These are phyloP conservation scores for Misopates orontium DNA, from an alignment of 257 asterid species.

Conservation along the genomic window DNA sequence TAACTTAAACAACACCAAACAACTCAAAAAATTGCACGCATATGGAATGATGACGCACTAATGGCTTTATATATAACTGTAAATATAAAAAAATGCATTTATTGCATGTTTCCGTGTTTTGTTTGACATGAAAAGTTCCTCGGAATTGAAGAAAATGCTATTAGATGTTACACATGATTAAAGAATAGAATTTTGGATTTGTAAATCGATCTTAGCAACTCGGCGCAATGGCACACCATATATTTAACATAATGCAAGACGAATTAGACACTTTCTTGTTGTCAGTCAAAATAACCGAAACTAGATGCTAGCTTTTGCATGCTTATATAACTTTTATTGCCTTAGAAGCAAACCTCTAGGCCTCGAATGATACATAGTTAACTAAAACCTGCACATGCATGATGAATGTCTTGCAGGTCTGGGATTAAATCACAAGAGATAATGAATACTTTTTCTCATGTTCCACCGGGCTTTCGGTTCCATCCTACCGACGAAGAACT, in stretches of 20 bases:
- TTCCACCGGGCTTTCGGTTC: constrained; percentile 94
- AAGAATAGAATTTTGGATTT: background rate
- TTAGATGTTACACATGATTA: background rate
- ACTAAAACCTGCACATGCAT: constrained; percentile 12
- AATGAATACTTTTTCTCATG: constrained; percentile 75
- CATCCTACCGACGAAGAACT: constrained; percentile 96
- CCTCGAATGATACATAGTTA: background rate
- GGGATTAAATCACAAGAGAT: constrained; percentile 9
- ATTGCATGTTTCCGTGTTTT: background rate
- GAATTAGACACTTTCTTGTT: background rate
- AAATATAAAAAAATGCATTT: background rate
- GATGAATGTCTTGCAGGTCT: constrained; percentile 36
- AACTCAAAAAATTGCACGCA: too few species aligned
- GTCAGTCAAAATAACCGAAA: background rate
- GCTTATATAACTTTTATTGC: background rate
- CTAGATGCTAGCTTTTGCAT: background rate
- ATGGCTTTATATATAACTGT: background rate
- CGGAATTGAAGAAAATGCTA: background rate
- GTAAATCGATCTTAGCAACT: background rate
- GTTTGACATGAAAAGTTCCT: background rate
- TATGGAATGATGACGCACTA: too few species aligned
- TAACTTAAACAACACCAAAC: background rate
- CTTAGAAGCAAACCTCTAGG: background rate
- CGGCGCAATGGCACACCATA: background rate
- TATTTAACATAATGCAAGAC: background rate